phyloP scores from a whole-genome alignment of 2,329 filamentous ascomycete species.

The Phaeophleospora eucalypticola region DNA sequence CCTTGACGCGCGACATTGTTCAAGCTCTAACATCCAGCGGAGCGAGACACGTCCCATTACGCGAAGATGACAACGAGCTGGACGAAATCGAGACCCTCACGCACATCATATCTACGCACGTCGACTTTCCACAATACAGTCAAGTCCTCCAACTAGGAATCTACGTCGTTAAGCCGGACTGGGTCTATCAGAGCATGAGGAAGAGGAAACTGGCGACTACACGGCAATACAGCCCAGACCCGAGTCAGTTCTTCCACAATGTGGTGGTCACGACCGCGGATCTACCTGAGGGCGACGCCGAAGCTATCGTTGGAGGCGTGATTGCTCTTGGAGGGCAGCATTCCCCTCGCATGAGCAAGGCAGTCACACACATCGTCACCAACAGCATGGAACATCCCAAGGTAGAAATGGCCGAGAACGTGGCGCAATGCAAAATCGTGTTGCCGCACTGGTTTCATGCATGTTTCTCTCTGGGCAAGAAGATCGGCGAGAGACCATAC shows the following conservation, averaged over 20 bases:
- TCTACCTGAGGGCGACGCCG: conserved; percentile 79
- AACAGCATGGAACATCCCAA: conserved; percentile 71
- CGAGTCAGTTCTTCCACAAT: conserved; percentile 81
- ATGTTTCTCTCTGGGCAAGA: conserved; percentile 85
- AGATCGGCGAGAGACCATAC: conserved; percentile 86
- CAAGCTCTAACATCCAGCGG: conserved; percentile 44
- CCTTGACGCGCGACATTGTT: conserved; percentile 40
- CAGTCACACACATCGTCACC: conserved; percentile 86
- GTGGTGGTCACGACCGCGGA: conserved; percentile 79
- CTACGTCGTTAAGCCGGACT: conserved; percentile 75
- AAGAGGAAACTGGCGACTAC: conserved; percentile 70
- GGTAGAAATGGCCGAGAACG: conserved; percentile 61
- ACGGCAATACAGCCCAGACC: conserved; percentile 84
- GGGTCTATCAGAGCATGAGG: conserved; percentile 68
- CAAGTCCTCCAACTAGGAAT: conserved; percentile 72
- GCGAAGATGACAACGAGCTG: conserved; percentile 35
- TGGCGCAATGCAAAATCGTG: conserved; percentile 62
- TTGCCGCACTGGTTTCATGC: conserved; percentile 98
- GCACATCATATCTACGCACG: conserved; percentile 69
- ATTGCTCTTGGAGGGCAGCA: conserved; percentile 85
- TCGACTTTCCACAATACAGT: conserved; percentile 86
- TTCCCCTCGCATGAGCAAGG: conserved; percentile 63
- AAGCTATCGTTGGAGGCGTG: conserved; percentile 85
- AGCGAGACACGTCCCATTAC: conserved; percentile 43
- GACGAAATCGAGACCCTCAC: conserved; percentile 48